A percentile compares a stretch with the other conserved stretches of the same genome.
Conservation (phyloP, 225 moss, liverwort and hornwort genomes). For the Anthoceros angustus region DNA sequence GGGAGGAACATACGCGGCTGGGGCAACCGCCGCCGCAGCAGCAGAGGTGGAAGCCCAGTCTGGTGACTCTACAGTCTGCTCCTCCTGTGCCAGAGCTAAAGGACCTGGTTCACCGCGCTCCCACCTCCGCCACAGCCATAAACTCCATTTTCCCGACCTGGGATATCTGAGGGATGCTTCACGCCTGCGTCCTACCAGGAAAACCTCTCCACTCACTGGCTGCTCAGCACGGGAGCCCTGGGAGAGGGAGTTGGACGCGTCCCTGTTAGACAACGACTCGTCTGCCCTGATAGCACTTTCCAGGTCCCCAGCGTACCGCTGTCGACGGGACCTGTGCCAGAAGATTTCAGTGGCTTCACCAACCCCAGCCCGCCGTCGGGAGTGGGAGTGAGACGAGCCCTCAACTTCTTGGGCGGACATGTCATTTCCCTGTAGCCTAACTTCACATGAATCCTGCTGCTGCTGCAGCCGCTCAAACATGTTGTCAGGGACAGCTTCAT, state of each 20-base stretch:
- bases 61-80: background rate
- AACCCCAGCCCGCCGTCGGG: background rate
- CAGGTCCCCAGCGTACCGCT: background rate
- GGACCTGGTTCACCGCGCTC: background rate
- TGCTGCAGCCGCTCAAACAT: slow-evolving; percentile 3
- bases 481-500: background rate
- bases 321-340: background rate
- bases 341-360: background rate
- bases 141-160: background rate
- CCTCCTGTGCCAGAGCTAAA: background rate
- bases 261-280: too few species aligned
- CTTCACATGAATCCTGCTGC: background rate
- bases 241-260: too few species aligned
- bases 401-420: background rate
- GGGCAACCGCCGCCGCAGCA: background rate
- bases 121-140: slow-evolving; percentile 1
- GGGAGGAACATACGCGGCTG: background rate
- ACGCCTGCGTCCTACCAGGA: background rate
- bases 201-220: background rate
- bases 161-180: background rate
- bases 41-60: background rate
- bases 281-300: background rate
- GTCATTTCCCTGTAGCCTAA: background rate
- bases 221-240: too few species aligned
- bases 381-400: background rate